phyloP scores from a whole-genome alignment of 257 asterid genomes.

The Nicotiana noctiflora region DNA sequence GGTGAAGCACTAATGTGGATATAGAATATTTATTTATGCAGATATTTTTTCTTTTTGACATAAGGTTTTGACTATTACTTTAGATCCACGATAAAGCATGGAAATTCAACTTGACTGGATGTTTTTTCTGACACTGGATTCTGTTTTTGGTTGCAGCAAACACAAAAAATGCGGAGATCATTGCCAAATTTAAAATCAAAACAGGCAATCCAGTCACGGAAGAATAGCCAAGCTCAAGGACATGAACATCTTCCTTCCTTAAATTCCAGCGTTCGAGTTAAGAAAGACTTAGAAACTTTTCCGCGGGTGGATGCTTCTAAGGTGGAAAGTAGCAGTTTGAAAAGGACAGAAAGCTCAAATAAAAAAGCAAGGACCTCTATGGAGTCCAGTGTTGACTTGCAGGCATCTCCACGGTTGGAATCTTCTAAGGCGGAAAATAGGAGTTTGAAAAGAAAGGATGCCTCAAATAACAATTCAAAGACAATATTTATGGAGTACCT shows the following conservation, averaged over 20 bases:
- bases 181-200: conserved; percentile 8
- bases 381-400: conserved; percentile 5
- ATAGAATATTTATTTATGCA: neutral
- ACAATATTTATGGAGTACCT: conserved; percentile 47
- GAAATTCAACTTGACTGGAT: neutral
- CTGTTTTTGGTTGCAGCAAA: conserved; percentile 23
- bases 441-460: conserved; percentile 30
- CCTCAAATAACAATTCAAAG: conserved; percentile 21
- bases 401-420: neutral
- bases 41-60: neutral
- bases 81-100: neutral
- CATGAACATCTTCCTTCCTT: neutral
- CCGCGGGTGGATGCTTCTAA: neutral
- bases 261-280: neutral
- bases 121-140: neutral
- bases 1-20: neutral
- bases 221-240: neutral
- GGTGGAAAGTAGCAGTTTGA: conserved; percentile 7
- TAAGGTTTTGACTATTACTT: neutral
- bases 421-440: conserved; percentile 16
- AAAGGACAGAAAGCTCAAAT: conserved; percentile 8
- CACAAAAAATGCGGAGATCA: conserved; percentile 15
- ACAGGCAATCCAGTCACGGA: neutral
- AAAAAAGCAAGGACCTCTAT: neutral
- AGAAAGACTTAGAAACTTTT: neutral